Evolutionary conservation across 495 filamentous ascomycete species (phyloP).

Genomic region (Durotheca rogersii): DNA sequence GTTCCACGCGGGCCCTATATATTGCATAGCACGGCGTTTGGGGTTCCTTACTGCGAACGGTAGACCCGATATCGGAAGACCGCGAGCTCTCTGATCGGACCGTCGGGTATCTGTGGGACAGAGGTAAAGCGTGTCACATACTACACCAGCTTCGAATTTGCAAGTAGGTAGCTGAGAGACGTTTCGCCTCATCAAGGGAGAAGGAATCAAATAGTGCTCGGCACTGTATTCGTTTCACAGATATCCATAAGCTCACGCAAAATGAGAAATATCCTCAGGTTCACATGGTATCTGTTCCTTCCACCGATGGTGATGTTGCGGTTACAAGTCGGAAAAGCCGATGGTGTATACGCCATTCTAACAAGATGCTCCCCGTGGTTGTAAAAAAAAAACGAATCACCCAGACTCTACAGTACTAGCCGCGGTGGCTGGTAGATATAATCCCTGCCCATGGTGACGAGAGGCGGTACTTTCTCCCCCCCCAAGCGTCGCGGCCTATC

Average conservation of each 20-base stretch:
- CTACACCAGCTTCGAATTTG: slow-evolving; percentile 1
- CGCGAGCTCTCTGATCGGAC: slow-evolving; percentile 1
- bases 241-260: slow-evolving; percentile 28
- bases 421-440: slow-evolving; percentile 7
- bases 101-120: slow-evolving; percentile 5
- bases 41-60: slow-evolving; percentile 5
- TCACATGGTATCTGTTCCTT: slow-evolving; percentile 17
- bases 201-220: slow-evolving; percentile 4
- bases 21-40: slow-evolving; percentile 39
- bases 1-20: slow-evolving; percentile 4
- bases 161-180: background rate
- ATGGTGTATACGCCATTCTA: slow-evolving; percentile 30
- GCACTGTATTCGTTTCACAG: slow-evolving; percentile 16
- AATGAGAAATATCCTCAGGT: slow-evolving; percentile 15
- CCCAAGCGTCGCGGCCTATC: slow-evolving; percentile 5
- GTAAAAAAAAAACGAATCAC: no score
- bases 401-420: slow-evolving; percentile 20
- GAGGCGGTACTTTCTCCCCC: no score
- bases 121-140: background rate
- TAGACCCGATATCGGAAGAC: slow-evolving; percentile 1
- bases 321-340: slow-evolving; percentile 23
- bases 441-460: slow-evolving; percentile 4
- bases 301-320: slow-evolving; percentile 19
- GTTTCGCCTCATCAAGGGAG: slow-evolving; percentile 8
- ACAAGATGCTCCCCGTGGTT: slow-evolving; percentile 21